These are phyloP conservation scores for Solanum chilense DNA, from an alignment of 257 asterid genomes.

Conservation along the genomic window DNA sequence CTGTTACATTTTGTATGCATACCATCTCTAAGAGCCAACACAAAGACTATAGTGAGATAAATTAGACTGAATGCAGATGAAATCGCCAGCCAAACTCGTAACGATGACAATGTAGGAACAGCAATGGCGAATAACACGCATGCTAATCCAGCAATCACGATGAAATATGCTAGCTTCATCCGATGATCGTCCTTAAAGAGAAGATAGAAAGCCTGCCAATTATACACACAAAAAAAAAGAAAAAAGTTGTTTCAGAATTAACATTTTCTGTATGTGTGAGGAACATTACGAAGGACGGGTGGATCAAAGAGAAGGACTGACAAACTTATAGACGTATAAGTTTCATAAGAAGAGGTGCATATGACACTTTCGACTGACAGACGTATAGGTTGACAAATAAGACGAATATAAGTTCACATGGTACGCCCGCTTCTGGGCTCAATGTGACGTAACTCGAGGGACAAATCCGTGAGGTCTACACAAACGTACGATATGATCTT, in stretches of 20 bases:
- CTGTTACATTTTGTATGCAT: background rate
- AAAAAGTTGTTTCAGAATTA: background rate
- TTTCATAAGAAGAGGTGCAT: background rate
- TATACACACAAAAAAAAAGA: background rate
- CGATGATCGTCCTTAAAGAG: constrained; percentile 48
- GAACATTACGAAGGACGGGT: background rate
- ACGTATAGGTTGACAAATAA: background rate
- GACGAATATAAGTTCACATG: background rate
- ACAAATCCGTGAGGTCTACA: background rate
- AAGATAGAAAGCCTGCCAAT: constrained; percentile 60
- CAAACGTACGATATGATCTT: background rate
- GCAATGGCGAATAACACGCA: constrained; percentile 70
- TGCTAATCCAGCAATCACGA: constrained; percentile 59
- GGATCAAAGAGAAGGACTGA: background rate
- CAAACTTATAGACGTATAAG: background rate
- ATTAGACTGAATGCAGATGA: constrained; percentile 65
- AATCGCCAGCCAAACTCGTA: constrained; percentile 66
- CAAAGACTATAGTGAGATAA: constrained; percentile 49
- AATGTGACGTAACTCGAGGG: background rate
- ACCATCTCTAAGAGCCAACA: constrained; percentile 78
- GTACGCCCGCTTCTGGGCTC: background rate
- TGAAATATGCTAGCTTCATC: constrained; percentile 72
- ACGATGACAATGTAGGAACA: constrained; percentile 79
- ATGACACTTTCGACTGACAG: background rate
- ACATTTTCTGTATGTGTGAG: background rate